Evolutionary conservation across 2,329 filamentous ascomycete genomes (phyloP).

Genomic region (Helminthosporium solani): DNA sequence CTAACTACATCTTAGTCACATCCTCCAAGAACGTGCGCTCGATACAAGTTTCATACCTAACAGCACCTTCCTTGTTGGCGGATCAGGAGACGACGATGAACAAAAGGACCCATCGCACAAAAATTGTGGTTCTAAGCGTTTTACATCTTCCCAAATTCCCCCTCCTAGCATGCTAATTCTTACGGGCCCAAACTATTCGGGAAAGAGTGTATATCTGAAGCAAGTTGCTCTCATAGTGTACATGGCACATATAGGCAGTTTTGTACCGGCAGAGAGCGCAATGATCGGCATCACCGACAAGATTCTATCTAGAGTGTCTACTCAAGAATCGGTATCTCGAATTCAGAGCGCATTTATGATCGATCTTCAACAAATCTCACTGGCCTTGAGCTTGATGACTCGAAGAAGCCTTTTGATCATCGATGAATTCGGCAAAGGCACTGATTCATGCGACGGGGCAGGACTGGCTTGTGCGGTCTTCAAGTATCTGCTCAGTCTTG

Average conservation of each 20-base stretch:
- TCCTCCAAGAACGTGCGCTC: slow-evolving; percentile 81
- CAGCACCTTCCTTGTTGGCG: slow-evolving; percentile 68
- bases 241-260: slow-evolving; percentile 86
- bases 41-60: slow-evolving; percentile 78
- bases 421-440: slow-evolving; percentile 84
- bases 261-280: slow-evolving; percentile 77
- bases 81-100: slow-evolving; percentile 36
- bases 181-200: slow-evolving; percentile 94
- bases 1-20: slow-evolving; percentile 55
- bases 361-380: slow-evolving; percentile 82
- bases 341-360: slow-evolving; percentile 71
- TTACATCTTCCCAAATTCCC: slow-evolving; percentile 9
- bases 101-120: not conserved
- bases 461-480: slow-evolving; percentile 64
- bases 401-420: slow-evolving; percentile 78
- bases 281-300: slow-evolving; percentile 86
- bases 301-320: slow-evolving; percentile 82
- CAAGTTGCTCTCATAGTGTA: slow-evolving; percentile 90
- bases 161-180: slow-evolving; percentile 72
- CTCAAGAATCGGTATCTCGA: slow-evolving; percentile 66
- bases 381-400: slow-evolving; percentile 74
- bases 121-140: slow-evolving; percentile 8
- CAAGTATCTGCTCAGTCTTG: slow-evolving; percentile 55
- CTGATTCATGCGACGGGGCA: slow-evolving; percentile 63
- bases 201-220: slow-evolving; percentile 94